Conservation (phyloP, 208 protist species). For the Phytomonas francai region DNA sequence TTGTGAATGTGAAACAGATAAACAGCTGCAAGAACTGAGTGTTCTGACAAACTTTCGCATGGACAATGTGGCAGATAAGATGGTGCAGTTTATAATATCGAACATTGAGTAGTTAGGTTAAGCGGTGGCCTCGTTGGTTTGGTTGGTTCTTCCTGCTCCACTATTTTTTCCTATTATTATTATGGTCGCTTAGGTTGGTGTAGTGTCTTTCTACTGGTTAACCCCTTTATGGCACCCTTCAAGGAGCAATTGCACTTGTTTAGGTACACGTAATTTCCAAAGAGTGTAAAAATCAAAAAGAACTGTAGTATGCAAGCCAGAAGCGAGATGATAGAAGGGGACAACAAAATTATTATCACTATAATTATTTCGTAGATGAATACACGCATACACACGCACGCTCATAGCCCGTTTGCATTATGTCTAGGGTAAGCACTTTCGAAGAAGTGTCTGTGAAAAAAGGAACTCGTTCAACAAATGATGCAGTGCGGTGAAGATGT, state of each 20-base stretch:
- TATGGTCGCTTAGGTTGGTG: neutral
- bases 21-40: constrained; percentile 50
- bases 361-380: neutral
- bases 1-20: constrained; percentile 54
- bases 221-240: neutral
- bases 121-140: constrained; percentile 1
- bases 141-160: neutral
- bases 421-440: neutral
- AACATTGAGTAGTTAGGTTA: constrained; percentile 22
- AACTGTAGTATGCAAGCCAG: neutral
- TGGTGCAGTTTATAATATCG: constrained; percentile 48
- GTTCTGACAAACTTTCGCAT: constrained; percentile 52
- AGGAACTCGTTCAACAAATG: neutral
- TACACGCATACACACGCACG: too few relatives aligned
- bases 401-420: neutral
- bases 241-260: neutral
- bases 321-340: neutral
- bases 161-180: constrained; percentile 1
- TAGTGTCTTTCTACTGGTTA: constrained; percentile 6
- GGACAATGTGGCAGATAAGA: constrained; percentile 50
- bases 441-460: neutral
- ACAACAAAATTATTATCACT: neutral
- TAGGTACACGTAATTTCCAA: neutral
- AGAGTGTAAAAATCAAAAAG: neutral
- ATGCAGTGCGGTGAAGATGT: neutral